Conservation (phyloP, 2,329 filamentous ascomycete species). For the Claviceps pazoutovae region DNA sequence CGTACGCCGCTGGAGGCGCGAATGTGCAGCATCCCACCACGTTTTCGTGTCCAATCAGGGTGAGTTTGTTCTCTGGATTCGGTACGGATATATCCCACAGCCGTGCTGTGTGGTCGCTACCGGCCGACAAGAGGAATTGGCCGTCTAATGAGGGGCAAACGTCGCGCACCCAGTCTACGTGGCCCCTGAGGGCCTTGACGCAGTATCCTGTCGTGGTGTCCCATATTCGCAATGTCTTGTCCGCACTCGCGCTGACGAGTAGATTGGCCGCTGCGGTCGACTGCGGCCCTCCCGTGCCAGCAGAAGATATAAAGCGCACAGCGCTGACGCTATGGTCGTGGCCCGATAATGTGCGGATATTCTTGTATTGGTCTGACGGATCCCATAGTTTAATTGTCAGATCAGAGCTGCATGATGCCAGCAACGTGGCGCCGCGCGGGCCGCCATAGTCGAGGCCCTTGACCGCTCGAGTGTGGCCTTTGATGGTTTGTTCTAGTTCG, state of each 20-base stretch:
- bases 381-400: constrained; percentile 94
- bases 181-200: constrained; percentile 69
- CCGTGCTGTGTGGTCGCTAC: constrained; percentile 66
- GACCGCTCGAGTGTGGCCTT: constrained; percentile 81
- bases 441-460: constrained; percentile 85
- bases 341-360: constrained; percentile 78
- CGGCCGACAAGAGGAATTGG: constrained; percentile 64
- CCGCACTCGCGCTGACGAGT: constrained; percentile 69
- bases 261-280: constrained; percentile 64
- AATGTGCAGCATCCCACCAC: constrained; percentile 75
- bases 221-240: constrained; percentile 77
- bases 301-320: constrained; percentile 65
- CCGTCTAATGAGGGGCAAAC: constrained; percentile 75
- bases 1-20: constrained; percentile 66
- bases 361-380: constrained; percentile 80
- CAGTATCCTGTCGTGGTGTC: constrained; percentile 86
- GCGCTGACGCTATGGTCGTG: constrained; percentile 85
- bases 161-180: constrained; percentile 77
- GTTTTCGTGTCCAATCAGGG: constrained; percentile 74
- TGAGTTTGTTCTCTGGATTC: constrained; percentile 56
- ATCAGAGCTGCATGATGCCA: constrained; percentile 55
- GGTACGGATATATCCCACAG: constrained; percentile 65
- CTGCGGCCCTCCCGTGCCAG: constrained; percentile 63
- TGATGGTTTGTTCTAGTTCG: constrained; percentile 78
- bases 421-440: constrained; percentile 59